Percentiles rank a stretch among this genome's conserved stretches.
Conservation (phyloP, 2,329 filamentous ascomycete genomes). For the Sclerotinia spermophila region DNA sequence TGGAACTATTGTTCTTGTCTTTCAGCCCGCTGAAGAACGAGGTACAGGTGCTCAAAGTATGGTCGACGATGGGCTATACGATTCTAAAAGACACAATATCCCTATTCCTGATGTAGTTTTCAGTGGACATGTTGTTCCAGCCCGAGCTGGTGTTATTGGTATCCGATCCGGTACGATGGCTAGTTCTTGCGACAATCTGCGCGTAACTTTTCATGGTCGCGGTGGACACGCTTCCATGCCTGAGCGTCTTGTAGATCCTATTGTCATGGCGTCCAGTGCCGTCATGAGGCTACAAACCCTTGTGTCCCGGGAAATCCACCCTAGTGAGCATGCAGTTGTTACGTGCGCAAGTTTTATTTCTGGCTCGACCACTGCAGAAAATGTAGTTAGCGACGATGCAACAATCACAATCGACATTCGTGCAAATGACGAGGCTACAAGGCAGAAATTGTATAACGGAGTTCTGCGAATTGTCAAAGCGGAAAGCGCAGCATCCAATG, state of each 20-base stretch:
- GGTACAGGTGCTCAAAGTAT: conserved; percentile 60
- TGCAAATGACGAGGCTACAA: conserved; percentile 34
- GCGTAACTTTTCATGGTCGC: conserved; percentile 40
- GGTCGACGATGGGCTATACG: conserved; percentile 56
- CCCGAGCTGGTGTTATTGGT: conserved; percentile 37
- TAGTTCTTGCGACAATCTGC: conserved; percentile 38
- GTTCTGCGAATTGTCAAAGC: conserved; percentile 46
- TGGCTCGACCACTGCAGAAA: conserved; percentile 40
- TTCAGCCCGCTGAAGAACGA: conserved; percentile 65
- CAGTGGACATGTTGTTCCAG: conserved; percentile 49
- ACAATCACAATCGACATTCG: conserved; percentile 42
- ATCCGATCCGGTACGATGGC: conserved; percentile 36
- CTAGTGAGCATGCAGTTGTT: conserved; percentile 43
- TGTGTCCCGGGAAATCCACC: conserved; percentile 39
- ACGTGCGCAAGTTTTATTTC: conserved; percentile 43
- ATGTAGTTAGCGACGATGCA: conserved; percentile 43
- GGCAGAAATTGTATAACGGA: conserved; percentile 37
- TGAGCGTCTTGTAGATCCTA: conserved; percentile 44
- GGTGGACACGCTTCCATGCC: conserved; percentile 44
- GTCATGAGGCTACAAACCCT: conserved; percentile 42
- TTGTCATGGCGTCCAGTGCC: conserved; percentile 42
- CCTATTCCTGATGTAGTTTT: conserved; percentile 52
- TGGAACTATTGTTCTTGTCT: conserved; percentile 60
- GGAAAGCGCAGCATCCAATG: conserved; percentile 29
- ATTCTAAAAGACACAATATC: conserved; percentile 39